Conservation (phyloP, 225 moss, liverwort and hornwort genomes). For the Sphagnum contortum region DNA sequence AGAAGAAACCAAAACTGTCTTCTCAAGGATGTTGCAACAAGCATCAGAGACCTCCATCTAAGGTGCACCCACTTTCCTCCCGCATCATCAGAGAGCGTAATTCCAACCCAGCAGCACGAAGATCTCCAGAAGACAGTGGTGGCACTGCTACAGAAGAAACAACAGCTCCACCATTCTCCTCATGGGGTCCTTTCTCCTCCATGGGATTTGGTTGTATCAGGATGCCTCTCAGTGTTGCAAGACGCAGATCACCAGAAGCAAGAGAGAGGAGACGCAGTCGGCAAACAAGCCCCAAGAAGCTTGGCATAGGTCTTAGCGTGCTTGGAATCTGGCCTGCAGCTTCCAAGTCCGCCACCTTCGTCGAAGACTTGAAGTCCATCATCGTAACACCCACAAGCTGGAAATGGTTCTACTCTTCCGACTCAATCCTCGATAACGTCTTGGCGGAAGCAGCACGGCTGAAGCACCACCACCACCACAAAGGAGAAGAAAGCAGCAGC, state of each 20-base stretch:
- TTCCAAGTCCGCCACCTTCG: conserved; percentile 8
- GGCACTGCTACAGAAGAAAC: conserved; percentile 7
- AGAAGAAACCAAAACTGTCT: background rate
- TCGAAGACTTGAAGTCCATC: conserved; percentile 17
- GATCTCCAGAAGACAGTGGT: background rate
- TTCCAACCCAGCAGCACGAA: conserved; percentile 9
- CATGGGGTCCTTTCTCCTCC: conserved; percentile 7
- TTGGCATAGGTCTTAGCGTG: conserved; percentile 19
- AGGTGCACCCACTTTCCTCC: conserved; percentile 47
- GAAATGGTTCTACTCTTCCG: conserved; percentile 44
- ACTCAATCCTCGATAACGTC: conserved; percentile 31
- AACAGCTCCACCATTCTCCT: background rate
- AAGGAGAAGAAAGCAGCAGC: conserved; percentile 12
- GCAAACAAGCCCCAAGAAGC: conserved; percentile 9
- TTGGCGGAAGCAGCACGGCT: conserved; percentile 37
- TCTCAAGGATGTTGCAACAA: conserved; percentile 12
- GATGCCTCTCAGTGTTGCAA: background rate
- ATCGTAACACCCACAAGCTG: conserved; percentile 37
- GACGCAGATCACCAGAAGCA: conserved; percentile 3
- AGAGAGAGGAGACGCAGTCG: conserved; percentile 4
- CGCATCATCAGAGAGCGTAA: conserved; percentile 33
- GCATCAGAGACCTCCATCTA: conserved; percentile 22
- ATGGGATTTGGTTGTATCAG: conserved; percentile 1
- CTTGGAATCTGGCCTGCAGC: conserved; percentile 34
- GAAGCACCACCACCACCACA: conserved; percentile 7